phyloP scores from a whole-genome alignment of 2,329 filamentous ascomycete species.

The Apiospora sp. region DNA sequence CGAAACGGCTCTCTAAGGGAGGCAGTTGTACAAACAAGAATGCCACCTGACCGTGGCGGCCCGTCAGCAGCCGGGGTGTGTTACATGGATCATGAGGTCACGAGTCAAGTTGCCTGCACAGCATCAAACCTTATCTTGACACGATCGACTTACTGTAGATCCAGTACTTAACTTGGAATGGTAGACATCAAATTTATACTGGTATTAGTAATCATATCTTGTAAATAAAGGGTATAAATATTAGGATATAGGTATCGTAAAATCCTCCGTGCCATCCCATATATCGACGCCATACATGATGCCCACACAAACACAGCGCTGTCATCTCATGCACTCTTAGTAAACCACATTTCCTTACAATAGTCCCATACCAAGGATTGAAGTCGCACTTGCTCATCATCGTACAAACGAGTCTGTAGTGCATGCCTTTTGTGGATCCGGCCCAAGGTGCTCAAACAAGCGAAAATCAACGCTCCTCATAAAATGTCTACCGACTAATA shows the following conservation, averaged over 20 bases:
- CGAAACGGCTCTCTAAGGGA: background rate
- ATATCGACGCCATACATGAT: background rate
- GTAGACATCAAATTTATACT: background rate
- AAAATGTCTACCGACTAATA: background rate
- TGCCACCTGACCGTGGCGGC: background rate
- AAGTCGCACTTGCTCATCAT: background rate
- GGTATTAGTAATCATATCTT: background rate
- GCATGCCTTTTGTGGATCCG: background rate
- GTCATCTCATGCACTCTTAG: background rate
- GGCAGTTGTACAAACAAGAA: background rate
- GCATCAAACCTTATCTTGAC: background rate
- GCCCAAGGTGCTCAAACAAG: background rate
- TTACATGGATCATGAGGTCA: background rate
- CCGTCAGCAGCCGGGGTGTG: background rate
- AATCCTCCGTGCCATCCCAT: background rate
- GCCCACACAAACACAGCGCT: background rate
- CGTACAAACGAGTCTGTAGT: background rate
- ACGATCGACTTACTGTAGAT: background rate
- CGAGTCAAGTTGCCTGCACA: background rate
- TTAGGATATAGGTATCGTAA: background rate
- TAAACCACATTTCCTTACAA: background rate
- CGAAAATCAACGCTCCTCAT: background rate
- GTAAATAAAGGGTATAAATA: background rate
- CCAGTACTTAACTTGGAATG: background rate
- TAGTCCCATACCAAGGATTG: background rate